phyloP scores from a whole-genome alignment of 2,329 filamentous ascomycete genomes.

The Diaporthe sp. region DNA sequence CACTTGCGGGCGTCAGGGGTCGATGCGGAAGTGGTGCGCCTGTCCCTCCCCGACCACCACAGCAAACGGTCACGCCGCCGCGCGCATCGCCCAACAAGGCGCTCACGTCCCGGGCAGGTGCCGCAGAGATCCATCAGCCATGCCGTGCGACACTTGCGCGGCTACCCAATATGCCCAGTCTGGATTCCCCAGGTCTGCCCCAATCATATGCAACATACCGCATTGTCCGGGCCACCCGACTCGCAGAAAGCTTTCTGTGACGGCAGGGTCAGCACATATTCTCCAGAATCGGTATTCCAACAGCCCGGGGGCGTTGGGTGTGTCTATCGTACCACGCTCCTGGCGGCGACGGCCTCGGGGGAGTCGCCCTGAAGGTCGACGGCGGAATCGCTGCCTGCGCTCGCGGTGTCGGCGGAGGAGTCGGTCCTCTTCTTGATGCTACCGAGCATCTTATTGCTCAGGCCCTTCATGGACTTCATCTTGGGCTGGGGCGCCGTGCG shows the following conservation, averaged over 20 bases:
- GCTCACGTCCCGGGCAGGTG: background rate
- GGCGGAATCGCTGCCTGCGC: constrained; percentile 40
- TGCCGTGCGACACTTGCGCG: constrained; percentile 13
- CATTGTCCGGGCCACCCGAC: constrained; percentile 72
- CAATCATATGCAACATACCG: constrained; percentile 57
- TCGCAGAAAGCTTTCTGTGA: constrained; percentile 84
- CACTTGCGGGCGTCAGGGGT: background rate
- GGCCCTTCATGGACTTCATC: constrained; percentile 60
- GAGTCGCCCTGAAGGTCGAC: constrained; percentile 62
- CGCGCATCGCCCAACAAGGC: background rate
- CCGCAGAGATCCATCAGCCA: background rate
- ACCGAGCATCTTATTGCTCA: constrained; percentile 69
- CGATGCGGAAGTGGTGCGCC: background rate
- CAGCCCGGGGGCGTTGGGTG: constrained; percentile 25
- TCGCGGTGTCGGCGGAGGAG: constrained; percentile 31
- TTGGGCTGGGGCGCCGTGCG: background rate
- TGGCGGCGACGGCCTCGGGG: constrained; percentile 76
- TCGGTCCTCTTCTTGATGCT: constrained; percentile 63
- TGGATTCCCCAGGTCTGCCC: background rate
- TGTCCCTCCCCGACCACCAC: background rate
- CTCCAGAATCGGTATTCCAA: constrained; percentile 19
- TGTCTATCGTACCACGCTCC: constrained; percentile 72
- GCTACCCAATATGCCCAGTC: background rate
- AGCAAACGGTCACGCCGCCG: background rate
- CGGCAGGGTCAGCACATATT: constrained; percentile 41